A percentile compares a stretch with the other conserved stretches of the same genome.
Evolutionary conservation across 257 asterid genomes (phyloP).

Genomic region (Sherardia arvensis): DNA sequence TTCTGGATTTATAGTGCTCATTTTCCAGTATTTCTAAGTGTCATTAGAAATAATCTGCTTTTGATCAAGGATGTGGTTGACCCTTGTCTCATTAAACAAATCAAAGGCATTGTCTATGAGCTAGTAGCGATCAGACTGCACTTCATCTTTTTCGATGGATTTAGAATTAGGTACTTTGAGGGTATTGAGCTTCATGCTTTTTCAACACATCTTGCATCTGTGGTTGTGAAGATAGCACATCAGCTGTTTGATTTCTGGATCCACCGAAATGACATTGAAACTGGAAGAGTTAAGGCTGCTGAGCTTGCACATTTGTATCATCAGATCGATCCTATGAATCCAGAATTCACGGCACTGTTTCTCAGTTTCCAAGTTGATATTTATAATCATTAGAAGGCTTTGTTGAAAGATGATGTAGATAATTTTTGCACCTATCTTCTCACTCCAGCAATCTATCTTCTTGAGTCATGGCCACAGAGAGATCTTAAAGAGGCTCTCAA

Average conservation of each 20-base stretch:
- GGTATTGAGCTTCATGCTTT: neutral
- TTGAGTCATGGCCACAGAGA: neutral
- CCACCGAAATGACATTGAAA: neutral
- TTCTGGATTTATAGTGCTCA: neutral
- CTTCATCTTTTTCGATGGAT: no score
- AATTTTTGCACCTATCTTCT: neutral
- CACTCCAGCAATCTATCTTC: no score
- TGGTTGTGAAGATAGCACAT: neutral
- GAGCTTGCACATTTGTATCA: neutral
- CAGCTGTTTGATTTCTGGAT: neutral
- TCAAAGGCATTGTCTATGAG: neutral
- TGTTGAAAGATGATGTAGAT: neutral
- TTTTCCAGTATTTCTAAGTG: neutral
- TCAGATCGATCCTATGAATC: neutral
- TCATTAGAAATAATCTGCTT: neutral
- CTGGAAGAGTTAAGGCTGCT: neutral
- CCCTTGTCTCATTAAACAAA: neutral
- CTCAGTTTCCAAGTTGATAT: neutral
- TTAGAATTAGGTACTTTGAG: no score
- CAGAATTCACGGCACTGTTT: neutral
- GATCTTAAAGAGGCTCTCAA: neutral
- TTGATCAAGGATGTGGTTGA: neutral
- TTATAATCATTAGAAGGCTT: neutral
- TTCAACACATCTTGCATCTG: neutral
- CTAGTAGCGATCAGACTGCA: neutral